A percentile compares a stretch with the other conserved stretches of the same genome.
phyloP scores from a whole-genome alignment of 495 filamentous ascomycete genomes.

The Extremus antarcticus region DNA sequence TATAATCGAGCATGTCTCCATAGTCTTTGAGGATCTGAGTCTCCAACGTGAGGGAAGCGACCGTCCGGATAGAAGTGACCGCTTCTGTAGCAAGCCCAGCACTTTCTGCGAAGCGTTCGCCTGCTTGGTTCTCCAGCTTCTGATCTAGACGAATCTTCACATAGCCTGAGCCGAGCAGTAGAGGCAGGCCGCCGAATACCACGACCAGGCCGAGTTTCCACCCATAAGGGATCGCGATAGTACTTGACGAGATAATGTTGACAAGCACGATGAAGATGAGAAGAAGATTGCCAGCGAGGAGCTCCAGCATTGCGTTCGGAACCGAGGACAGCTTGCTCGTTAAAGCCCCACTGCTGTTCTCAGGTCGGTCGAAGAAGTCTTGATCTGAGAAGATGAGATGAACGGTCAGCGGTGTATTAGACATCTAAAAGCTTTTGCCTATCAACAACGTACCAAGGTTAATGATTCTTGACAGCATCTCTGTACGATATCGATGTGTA shows the following conservation, averaged over 20 bases:
- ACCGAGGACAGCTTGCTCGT: conserved; percentile 47
- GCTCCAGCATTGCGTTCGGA: conserved; percentile 31
- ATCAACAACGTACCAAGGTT: too few relatives aligned
- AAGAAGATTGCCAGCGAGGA: conserved; percentile 27
- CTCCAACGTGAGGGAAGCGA: conserved; percentile 39
- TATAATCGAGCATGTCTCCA: background rate
- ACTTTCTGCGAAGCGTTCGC: conserved; percentile 24
- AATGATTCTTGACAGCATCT: conserved; percentile 49
- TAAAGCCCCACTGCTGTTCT: conserved; percentile 53
- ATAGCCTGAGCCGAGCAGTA: conserved; percentile 26
- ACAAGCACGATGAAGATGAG: conserved; percentile 26
- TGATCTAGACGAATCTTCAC: conserved; percentile 34
- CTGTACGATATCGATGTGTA: conserved; percentile 39
- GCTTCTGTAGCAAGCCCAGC: conserved; percentile 40
- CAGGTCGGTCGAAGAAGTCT: conserved; percentile 51
- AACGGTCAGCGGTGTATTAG: too few relatives aligned
- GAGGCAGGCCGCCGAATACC: conserved; percentile 27
- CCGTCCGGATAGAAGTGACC: conserved; percentile 45
- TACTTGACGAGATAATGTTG: conserved; percentile 24
- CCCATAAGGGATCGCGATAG: conserved; percentile 25
- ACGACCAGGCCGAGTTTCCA: conserved; percentile 29
- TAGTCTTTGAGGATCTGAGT: conserved; percentile 13
- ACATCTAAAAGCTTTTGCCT: too few relatives aligned
- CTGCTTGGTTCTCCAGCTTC: conserved; percentile 27
- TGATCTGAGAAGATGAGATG: too few relatives aligned